These are phyloP conservation scores for Blastobotrys ciferrii DNA, from an alignment of 1,139 yeast species.

Conservation along the genomic window DNA sequence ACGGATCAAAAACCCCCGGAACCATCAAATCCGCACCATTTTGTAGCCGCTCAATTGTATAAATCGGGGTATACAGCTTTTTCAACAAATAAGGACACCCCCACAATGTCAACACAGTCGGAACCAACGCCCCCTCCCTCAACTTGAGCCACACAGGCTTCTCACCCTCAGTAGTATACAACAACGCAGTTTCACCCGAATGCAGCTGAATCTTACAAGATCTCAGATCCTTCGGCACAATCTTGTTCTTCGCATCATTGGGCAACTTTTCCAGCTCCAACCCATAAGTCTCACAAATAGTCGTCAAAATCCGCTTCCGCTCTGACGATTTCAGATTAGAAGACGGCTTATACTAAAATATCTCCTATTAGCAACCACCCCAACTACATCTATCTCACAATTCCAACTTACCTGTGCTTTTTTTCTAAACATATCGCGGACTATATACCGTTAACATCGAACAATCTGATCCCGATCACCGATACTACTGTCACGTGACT, in stretches of 20 bases:
- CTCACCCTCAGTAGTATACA: slow-evolving; percentile 62
- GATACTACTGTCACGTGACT: too few relatives aligned
- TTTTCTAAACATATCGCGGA: slow-evolving; percentile 60
- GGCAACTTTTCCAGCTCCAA: slow-evolving; percentile 47
- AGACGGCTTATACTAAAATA: slow-evolving; percentile 57
- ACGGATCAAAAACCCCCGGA: slow-evolving; percentile 78
- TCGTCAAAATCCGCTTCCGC: slow-evolving; percentile 56
- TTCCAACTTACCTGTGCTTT: slow-evolving; percentile 45
- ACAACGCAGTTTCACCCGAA: slow-evolving; percentile 55
- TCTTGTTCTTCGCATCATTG: slow-evolving; percentile 46
- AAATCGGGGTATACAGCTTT: slow-evolving; percentile 64
- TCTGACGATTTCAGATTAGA: slow-evolving; percentile 84
- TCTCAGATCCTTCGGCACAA: slow-evolving; percentile 63
- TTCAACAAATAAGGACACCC: slow-evolving; percentile 65
- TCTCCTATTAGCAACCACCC: too few relatives aligned
- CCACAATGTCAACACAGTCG: slow-evolving; percentile 77
- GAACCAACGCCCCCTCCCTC: slow-evolving; percentile 53
- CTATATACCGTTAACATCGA: too few relatives aligned
- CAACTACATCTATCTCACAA: neutral
- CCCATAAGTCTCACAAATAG: slow-evolving; percentile 47
- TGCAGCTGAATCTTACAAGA: slow-evolving; percentile 63
- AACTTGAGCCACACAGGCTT: slow-evolving; percentile 70
- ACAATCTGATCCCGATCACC: too few relatives aligned
- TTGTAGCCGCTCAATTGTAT: slow-evolving; percentile 60
- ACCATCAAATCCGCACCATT: slow-evolving; percentile 90